Evolutionary conservation across 495 filamentous ascomycete genomes (phyloP), one percentile per base, ranked within the genome.

Genomic region (Monascus purpureus): DNA sequence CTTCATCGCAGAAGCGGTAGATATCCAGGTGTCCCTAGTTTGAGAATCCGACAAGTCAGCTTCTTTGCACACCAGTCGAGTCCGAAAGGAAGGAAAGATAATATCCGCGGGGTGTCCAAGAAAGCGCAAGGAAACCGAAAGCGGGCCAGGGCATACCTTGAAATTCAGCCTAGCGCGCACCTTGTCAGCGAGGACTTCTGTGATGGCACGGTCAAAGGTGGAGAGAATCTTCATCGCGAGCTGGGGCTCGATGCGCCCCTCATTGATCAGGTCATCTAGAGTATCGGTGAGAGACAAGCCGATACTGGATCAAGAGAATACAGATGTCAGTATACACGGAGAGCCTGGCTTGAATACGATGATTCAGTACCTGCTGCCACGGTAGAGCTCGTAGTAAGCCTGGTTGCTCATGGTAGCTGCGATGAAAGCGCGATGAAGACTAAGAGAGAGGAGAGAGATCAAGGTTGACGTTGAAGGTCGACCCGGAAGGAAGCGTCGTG

Each of bases 1-100:
- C 92, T 63, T 99, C 92, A 58, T 99, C 92, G 66, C 92, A 99
- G 70, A 96, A 99, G 44, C 92, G 84, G 66, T 99, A 99, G 17
- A 92, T 99, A 55, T 99, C 90, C 28, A 99, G 76, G 43, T 92
- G 87, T 17, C 90, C 92, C 90, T 97, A 47, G 16, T 36, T 8
- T 17, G 6, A 19, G 6, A 32, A 9, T 22, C 20, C 4, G 20
- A 22, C 9, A 22, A 22, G 9, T 9, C 20, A 22, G 20, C 20
- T n/a, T n/a, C n/a, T n/a, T n/a, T n/a, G n/a, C n/a, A n/a, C n/a
- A n/a, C n/a, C n/a, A n/a, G n/a, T n/a, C n/a, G n/a, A n/a, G 9
- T 9, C 20, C 20, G 20, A 9, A 22, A 22, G 20, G 9, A 22
- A 22, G 20, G 9, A 22, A 22, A n/a, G n/a, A n/a, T n/a, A n/a